phyloP scores from a whole-genome alignment of 2,329 filamentous ascomycete genomes.

The Xylariaceae sp. region DNA sequence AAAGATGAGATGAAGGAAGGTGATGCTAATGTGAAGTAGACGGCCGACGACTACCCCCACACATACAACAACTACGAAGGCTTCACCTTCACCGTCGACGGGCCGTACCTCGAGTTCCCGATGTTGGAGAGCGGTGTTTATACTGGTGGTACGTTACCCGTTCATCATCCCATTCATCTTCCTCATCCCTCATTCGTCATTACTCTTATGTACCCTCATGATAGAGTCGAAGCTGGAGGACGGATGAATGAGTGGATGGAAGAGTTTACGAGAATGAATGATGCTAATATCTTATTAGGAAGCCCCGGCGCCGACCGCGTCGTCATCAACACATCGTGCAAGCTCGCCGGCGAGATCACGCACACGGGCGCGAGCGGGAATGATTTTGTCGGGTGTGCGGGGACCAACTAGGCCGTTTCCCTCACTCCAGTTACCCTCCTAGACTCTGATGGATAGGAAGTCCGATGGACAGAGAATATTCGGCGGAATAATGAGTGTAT shows the following conservation, averaged over 20 bases:
- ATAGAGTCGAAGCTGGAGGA: too few relatives aligned
- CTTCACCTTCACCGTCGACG: conserved; percentile 52
- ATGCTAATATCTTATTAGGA: conserved; percentile 33
- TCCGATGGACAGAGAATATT: too few relatives aligned
- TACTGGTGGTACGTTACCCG: conserved; percentile 44
- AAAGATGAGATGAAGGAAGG: too few relatives aligned
- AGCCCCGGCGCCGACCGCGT: conserved; percentile 63
- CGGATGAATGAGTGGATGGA: too few relatives aligned
- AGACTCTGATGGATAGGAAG: too few relatives aligned
- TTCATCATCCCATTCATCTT: not conserved
- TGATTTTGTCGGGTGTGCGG: conserved; percentile 59
- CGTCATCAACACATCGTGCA: conserved; percentile 52
- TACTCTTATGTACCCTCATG: too few relatives aligned
- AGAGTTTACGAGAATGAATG: too few relatives aligned
- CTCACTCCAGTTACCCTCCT: too few relatives aligned
- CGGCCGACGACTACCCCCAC: conserved; percentile 55
- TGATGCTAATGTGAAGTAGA: not conserved
- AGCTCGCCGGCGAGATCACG: conserved; percentile 60
- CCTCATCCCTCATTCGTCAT: too few relatives aligned
- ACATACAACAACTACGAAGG: conserved; percentile 58
- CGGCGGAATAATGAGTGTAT: too few relatives aligned
- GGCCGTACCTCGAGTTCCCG: conserved; percentile 61
- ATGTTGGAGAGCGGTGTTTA: conserved; percentile 49
- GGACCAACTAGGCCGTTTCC: conserved; percentile 21
- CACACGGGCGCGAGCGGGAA: conserved; percentile 65